Conservation (phyloP, 2,329 filamentous ascomycete genomes). For the Neocucurbitaria cava region DNA sequence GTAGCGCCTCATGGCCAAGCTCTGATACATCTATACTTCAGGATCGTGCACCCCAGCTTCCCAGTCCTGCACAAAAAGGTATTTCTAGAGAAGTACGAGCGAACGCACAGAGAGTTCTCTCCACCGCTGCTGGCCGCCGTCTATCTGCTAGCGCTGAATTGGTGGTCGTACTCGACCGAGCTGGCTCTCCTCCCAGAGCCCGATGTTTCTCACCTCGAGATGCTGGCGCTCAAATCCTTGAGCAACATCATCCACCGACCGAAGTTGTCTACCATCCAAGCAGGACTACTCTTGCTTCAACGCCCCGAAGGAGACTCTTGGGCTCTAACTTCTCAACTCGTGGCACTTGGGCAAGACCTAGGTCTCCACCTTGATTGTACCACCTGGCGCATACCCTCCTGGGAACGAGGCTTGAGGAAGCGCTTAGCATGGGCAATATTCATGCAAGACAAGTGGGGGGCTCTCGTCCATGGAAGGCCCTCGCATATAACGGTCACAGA, state of each 20-base stretch:
- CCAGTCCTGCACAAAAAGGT: conserved; percentile 68
- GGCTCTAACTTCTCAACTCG: conserved; percentile 45
- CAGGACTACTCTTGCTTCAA: conserved; percentile 48
- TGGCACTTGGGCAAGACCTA: conserved; percentile 49
- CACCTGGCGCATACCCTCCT: conserved; percentile 67
- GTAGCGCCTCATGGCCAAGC: conserved; percentile 74
- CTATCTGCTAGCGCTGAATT: conserved; percentile 68
- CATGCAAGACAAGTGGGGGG: conserved; percentile 70
- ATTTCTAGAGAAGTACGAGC: conserved; percentile 67
- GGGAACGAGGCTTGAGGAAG: conserved; percentile 68
- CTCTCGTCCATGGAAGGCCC: conserved; percentile 64
- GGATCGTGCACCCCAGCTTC: conserved; percentile 65
- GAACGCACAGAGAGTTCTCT: conserved; percentile 65
- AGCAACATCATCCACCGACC: conserved; percentile 47
- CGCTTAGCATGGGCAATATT: conserved; percentile 70
- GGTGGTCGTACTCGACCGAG: conserved; percentile 65
- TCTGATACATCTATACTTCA: conserved; percentile 77
- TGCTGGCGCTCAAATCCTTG: conserved; percentile 47
- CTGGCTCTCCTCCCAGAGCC: conserved; percentile 56
- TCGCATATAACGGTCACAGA: conserved; percentile 62
- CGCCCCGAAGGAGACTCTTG: conserved; percentile 42
- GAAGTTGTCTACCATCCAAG: conserved; percentile 52
- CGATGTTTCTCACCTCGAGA: conserved; percentile 44
- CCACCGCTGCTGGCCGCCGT: conserved; percentile 66
- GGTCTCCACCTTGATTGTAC: conserved; percentile 63